These are phyloP conservation scores for Tagetes erecta DNA, from an alignment of 129 eudicot species.

Conservation along the genomic window DNA sequence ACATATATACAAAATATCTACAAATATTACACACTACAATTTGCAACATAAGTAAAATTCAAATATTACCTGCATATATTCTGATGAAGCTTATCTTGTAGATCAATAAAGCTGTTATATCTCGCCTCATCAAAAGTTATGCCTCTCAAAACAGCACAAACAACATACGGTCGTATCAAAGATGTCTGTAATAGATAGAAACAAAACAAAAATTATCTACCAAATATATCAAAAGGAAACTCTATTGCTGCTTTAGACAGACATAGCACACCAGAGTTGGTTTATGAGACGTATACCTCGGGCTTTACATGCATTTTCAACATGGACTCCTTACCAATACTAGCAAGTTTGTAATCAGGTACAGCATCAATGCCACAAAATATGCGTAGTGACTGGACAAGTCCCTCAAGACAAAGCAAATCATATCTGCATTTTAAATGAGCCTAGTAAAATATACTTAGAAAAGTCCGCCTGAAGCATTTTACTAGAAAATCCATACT, in stretches of 20 bases:
- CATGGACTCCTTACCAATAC: slow-evolving; percentile 55
- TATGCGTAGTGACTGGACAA: slow-evolving; percentile 78
- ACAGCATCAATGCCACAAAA: slow-evolving; percentile 67
- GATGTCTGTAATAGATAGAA: slow-evolving; percentile 59
- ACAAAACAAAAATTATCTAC: neutral
- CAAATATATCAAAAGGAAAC: slow-evolving; percentile 12
- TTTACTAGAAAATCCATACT: neutral
- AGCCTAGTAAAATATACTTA: neutral
- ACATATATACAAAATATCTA: neutral
- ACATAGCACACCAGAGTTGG: neutral
- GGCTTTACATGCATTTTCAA: slow-evolving; percentile 82
- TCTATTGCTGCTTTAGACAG: neutral
- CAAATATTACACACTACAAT: neutral
- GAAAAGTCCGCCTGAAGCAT: slow-evolving; percentile 7
- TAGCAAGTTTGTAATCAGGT: slow-evolving; percentile 58
- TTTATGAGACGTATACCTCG: slow-evolving; percentile 52
- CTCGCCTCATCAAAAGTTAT: slow-evolving; percentile 79
- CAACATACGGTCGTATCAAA: slow-evolving; percentile 70
- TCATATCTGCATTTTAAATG: slow-evolving; percentile 65
- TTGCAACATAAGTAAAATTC: slow-evolving; percentile 1
- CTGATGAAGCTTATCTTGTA: slow-evolving; percentile 95
- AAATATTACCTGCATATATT: slow-evolving; percentile 77
- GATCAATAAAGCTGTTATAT: slow-evolving; percentile 97
- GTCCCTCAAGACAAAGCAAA: slow-evolving; percentile 96
- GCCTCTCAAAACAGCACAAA: slow-evolving; percentile 93